Evolutionary conservation across 1,284 basidiomycete species (phyloP), one percentile per base, ranked within the genome.

Genomic region (Taiwanofungus camphoratus): DNA sequence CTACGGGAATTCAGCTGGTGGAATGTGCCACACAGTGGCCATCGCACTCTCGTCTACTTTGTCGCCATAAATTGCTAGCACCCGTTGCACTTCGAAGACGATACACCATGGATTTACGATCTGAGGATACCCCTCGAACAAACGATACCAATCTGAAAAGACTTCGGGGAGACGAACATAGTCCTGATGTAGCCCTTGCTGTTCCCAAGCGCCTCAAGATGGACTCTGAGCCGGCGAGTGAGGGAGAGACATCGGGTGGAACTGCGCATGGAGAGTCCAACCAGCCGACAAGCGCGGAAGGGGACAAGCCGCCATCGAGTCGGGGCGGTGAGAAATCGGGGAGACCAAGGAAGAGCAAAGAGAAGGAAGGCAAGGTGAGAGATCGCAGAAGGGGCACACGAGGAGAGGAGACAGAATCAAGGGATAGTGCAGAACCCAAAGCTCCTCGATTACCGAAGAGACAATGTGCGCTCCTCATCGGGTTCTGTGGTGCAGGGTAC

Each of bases 401-500:
- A 22, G 45, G 50, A 3, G 53, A 56, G 18, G 52, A 36, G 0
- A 54, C 73, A 65, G 56, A 60, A 50, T 39, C 37, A 21, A 40
- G 22, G 44, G 57, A 51, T 33, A 52, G 44, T 5, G 58, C 54
- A 12, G 59, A 56, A 8, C 57, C 62, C 6, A 70, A 66, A 45
- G 59, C 55, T 0, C 73, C 70, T 18, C 71, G 86, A 26, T 64
- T 84, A 16, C 85, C 88, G 4, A 91, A 91, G 61, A 73, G 81
- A 46, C 76, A 78, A 61, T 80, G 79, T 39, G 87, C 85, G 1
- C 58, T 91, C 41, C 66, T 89, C 34, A 71, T 91, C 31, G 87
- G 87, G 3, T 90, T 88, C 53, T 87, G 85, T 60, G 87, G 86
- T 6, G 79, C 83, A 3, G 83, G 86, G 1, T 98, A 87, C 63